phyloP scores from a whole-genome alignment of 2,329 filamentous ascomycete species.

The Penicillium griseofulvum region DNA sequence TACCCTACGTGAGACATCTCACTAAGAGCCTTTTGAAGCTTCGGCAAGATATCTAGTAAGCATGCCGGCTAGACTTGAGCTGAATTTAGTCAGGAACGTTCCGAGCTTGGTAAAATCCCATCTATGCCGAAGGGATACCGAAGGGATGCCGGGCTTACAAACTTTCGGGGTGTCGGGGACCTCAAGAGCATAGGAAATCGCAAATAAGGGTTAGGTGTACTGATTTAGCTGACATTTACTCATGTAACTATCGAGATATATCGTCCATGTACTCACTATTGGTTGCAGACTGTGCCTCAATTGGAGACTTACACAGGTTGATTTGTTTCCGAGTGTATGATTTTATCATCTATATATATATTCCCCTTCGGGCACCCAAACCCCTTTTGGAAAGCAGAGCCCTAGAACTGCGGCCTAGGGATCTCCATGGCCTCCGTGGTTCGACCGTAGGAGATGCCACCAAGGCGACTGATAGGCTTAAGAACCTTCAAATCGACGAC shows the following conservation, averaged over 20 bases:
- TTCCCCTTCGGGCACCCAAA: too few relatives aligned
- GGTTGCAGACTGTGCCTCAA: not conserved
- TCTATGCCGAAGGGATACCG: too few relatives aligned
- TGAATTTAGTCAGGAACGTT: not conserved
- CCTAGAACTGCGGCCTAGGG: conserved; percentile 38
- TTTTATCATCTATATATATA: too few relatives aligned
- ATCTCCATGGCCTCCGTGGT: conserved; percentile 70
- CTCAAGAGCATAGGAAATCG: not conserved
- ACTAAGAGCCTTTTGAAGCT: not conserved
- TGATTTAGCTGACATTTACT: too few relatives aligned
- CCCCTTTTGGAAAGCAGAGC: not conserved
- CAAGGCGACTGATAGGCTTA: conserved; percentile 72
- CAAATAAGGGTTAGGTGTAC: not conserved
- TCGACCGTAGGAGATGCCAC: conserved; percentile 81
- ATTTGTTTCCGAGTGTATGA: not conserved
- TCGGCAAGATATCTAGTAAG: not conserved
- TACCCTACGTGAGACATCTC: not conserved
- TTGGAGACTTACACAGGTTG: not conserved
- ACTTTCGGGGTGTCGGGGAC: not conserved
- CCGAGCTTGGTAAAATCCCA: not conserved
- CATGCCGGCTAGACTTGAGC: not conserved
- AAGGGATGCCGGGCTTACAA: not conserved
- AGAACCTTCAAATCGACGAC: conserved; percentile 73
- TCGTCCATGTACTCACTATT: not conserved
- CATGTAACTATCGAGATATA: too few relatives aligned